Base-by-base conservation (phyloP, 2,329 filamentous ascomycete genomes). In the Curvularia lunata region DNA sequence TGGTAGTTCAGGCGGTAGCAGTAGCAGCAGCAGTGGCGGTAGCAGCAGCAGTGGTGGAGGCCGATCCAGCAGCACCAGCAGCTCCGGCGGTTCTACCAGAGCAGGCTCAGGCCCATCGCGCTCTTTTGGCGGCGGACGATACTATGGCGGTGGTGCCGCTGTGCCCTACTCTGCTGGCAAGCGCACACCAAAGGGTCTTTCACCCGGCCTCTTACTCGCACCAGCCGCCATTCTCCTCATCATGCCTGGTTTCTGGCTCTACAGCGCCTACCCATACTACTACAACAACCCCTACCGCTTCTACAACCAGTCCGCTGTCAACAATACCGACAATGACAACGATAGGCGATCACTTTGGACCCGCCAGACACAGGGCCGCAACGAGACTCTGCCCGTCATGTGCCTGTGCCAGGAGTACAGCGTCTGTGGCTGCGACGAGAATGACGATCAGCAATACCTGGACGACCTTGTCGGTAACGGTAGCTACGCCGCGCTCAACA, bases 371-470 rank as follows among this genome's bases (percentile, higher is more conserved):
- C 47, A 52, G 38, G 77, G 80, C 42, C 63, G 68, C 68, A 87
- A 85, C 80, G 83, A 87, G 80, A 85, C 81, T 8, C 82, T 85
- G 57, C 83, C 85, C 0, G 85, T 90, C 1, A 72, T 78, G 3
- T 91, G 89, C 69, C 75, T 85, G 25, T 91, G 89, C 75, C 82
- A 83, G 58, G 67, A 82, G 55, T 83, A 83, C 64, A 74, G 71
- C 18, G 78, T 80, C 18, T 92, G 90, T 68, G 84, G 86, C 5
- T 92, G 90, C 71, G 90, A 93, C 58, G 86, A 90, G 54, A 88
- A 87, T 65, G 81, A 82, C 56, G 80, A 86, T 63, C 79, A 75
- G n/a, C 77, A 81, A 0, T 90, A 88, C 72, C 77, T 90, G 57
- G 78, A 84, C 61, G 81, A 83, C 8, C 70, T 93, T 9, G 80